Percentiles rank a stretch among this genome's conserved stretches.
These are phyloP conservation scores for Fraxinus ornus DNA, from an alignment of 305 asterid genomes.

Conservation along the genomic window DNA sequence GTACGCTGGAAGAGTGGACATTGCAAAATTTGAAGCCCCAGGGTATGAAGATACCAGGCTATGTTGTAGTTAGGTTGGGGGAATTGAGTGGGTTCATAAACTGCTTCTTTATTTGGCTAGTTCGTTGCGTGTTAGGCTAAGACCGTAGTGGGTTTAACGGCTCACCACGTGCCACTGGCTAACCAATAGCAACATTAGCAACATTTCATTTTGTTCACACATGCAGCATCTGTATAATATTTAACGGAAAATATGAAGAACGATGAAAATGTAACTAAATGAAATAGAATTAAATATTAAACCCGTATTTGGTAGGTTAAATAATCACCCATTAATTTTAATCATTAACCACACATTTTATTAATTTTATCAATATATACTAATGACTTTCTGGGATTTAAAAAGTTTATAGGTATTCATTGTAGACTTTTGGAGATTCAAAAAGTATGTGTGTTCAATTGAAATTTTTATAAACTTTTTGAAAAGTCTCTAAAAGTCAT, in stretches of 20 bases:
- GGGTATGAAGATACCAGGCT: neutral
- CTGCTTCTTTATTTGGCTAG: constrained; percentile 10
- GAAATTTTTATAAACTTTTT: too few relatives aligned
- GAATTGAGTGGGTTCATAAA: neutral
- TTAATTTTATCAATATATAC: too few relatives aligned
- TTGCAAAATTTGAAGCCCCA: neutral
- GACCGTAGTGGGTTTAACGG: constrained; percentile 10
- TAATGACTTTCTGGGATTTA: too few relatives aligned
- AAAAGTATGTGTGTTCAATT: too few relatives aligned
- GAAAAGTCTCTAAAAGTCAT: too few relatives aligned
- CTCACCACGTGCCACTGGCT: neutral
- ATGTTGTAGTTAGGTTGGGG: neutral
- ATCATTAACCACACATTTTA: too few relatives aligned
- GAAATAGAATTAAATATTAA: too few relatives aligned
- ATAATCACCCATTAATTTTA: too few relatives aligned
- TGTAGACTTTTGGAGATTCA: too few relatives aligned
- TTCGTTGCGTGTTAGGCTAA: constrained; percentile 12
- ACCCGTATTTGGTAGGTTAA: too few relatives aligned
- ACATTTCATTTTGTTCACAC: neutral
- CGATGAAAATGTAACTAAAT: neutral
- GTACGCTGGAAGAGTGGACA: neutral
- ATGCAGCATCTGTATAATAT: neutral
- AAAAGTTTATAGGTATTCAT: too few relatives aligned
- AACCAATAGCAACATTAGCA: neutral
- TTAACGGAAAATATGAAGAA: too few relatives aligned